Base-by-base conservation (phyloP, 2,329 filamentous ascomycete genomes). In the Hypoxylon sp. region DNA sequence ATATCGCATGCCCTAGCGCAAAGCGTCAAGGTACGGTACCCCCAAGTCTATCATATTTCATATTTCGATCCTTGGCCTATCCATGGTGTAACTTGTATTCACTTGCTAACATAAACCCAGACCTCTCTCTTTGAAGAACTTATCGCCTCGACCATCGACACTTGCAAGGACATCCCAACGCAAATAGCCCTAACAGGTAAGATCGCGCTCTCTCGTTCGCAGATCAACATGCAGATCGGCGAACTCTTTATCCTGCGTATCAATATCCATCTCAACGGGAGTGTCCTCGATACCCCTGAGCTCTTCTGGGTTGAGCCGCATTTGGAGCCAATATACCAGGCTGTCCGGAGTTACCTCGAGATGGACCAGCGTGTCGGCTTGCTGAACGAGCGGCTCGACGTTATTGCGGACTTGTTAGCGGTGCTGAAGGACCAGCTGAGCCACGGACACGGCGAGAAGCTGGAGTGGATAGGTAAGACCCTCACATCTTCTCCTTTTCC, bases 221-320 rank as follows among this genome's bases (percentile, higher is more conserved):
- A 98, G 79, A 98, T 99, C 84, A 98, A 98, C 84, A 98, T 98
- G 94, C 94, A 98, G 81, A 98, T 99, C 67, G 96, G 96, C 78
- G 94, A 99, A 82, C 88, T 99, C 59, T 99, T 99, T 80, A 98
- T 99, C 77, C 84, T 99, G 32, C 90, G 96, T 66, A 98, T 99
- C 82, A 98, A 96, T 79, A 98, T 99, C 76, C 97, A 99, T 81
- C 87, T 99, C 55, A 97, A 98, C 79, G 96, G 96, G 34, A 97
- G 93, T 30, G 94, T 99, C 5, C 90, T 99, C 41, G 96, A 99
- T 79, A 97, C 94, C 9, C 96, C 96, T 0, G 96, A 99, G 81
- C 86, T 99, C 45, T 98, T 99, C 86, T 99, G 96, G 96, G 93
- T 95, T 32, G 96, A 99, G 81, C 96, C 96, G 7, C 94, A 98